Conservation (phyloP, 1,284 basidiomycete species). For the Golubevia sp. region DNA sequence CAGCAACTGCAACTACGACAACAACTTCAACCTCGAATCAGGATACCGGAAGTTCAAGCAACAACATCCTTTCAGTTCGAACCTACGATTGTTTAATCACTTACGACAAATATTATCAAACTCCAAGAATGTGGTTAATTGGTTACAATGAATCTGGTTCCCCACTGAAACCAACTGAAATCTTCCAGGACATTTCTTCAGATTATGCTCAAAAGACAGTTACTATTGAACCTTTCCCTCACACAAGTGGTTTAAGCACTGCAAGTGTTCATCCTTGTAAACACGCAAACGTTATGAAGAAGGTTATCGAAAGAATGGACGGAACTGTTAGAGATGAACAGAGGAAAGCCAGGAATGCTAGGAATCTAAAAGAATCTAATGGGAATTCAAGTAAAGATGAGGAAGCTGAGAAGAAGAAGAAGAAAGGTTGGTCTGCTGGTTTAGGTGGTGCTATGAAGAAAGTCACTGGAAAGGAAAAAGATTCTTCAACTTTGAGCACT, state of each 20-base stretch:
- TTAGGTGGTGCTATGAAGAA: not conserved
- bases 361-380: too few relatives aligned
- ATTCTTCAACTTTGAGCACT: not conserved
- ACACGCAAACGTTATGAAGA: conserved; percentile 99
- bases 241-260: conserved; percentile 71
- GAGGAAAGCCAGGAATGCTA: too few relatives aligned
- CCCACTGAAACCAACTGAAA: conserved; percentile 71
- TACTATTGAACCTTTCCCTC: conserved; percentile 96
- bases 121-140: conserved; percentile 56
- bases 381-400: not conserved
- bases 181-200: conserved; percentile 95
- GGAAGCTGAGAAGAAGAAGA: not conserved
- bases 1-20: conserved; percentile 18
- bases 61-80: conserved; percentile 88
- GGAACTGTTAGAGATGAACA: conserved; percentile 60
- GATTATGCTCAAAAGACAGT: conserved; percentile 99
- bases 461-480: not conserved
- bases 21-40: not conserved
- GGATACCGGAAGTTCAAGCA: too few relatives aligned
- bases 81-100: conserved; percentile 99
- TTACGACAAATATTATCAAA: conserved; percentile 78
- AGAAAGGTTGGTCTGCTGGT: not conserved
- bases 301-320: conserved; percentile 98
- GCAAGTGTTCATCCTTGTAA: conserved; percentile 95
- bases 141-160: conserved; percentile 56